Evolutionary conservation across 345 rosid species (phyloP).

Genomic region (Eucalyptus coolabah): DNA sequence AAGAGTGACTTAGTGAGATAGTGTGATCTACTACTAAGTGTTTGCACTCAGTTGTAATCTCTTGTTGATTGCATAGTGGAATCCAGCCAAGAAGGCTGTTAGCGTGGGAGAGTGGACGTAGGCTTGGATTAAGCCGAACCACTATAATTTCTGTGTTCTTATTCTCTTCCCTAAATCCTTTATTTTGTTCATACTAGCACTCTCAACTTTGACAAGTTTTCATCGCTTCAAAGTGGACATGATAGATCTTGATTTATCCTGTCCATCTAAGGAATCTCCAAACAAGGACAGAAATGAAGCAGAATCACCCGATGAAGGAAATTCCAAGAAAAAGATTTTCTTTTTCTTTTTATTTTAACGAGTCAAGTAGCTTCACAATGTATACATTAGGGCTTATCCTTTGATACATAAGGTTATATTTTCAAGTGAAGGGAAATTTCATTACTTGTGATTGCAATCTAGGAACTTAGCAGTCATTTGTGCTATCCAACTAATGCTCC

Average conservation of each 20-base stretch:
- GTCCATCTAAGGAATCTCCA: conserved; percentile 32
- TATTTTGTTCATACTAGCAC: no score
- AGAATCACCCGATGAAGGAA: conserved; percentile 4
- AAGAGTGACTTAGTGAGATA: no score
- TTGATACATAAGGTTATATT: background rate
- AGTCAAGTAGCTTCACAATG: conserved; percentile 19
- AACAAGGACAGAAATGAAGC: conserved; percentile 46
- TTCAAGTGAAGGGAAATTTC: background rate
- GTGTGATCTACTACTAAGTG: no score
- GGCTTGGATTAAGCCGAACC: no score
- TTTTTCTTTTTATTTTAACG: background rate
- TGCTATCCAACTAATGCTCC: background rate
- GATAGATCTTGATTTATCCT: conserved; percentile 75
- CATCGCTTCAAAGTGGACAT: conserved; percentile 70
- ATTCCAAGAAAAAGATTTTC: background rate
- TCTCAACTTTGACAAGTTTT: conserved; percentile 53
- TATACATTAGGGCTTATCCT: background rate
- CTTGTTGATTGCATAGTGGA: no score
- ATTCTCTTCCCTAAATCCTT: no score
- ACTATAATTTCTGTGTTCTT: no score
- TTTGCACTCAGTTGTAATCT: no score
- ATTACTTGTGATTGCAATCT: background rate
- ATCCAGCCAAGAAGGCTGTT: no score
- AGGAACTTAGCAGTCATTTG: background rate
- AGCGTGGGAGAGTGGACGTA: no score